Base-by-base conservation (phyloP, 176 grass and related monocot species). In the Chloris gayana region DNA sequence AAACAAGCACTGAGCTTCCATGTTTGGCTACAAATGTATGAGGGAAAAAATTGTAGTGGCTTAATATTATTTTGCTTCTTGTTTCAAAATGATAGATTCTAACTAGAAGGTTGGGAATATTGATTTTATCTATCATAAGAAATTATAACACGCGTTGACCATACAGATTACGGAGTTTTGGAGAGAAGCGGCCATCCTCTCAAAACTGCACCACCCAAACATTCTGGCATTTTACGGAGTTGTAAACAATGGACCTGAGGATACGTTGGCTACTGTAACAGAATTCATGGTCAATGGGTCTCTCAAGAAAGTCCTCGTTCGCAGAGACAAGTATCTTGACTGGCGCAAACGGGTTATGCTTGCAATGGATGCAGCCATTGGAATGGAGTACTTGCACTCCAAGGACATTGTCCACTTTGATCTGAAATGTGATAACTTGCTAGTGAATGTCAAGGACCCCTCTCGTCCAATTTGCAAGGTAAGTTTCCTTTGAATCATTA, bases 371-470 rank as follows among this genome's bases (percentile, higher is more conserved):
- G 92, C 90, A 63, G 92, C 95, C 78, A 93, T 98, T 79, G 95
- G 95, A 64, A 95, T 98, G 95, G 95, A 95, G 57, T 98, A 98
- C 50, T 77, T 98, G 72, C 95, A 98, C 76, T 90, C 95, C 35
- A 98, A 91, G 86, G 80, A 90, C 46, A 82, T 93, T 72, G 88
- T 98, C 60, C 95, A 98, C 79, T 98, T 98, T 33, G 95, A 98
- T 89, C 76, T 98, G 80, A 98, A 98, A 84, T 95, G 95, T n/a
- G 95, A 98, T 85, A 98, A 95, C 77, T 80, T 98, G 70, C 82
- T 98, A 30, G 95, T 98, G 67, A 98, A 95, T 86, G 72, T 98
- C 61, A 98, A 93, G 77, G 95, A 98, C 64, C 86, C 73, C 21
- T 89, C 83, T 4, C 80, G 92, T 59, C 95, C 95, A 44, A 98